A percentile compares a stretch with the other conserved stretches of the same genome.
These are phyloP conservation scores for Solanum lignicaule DNA, from an alignment of 257 asterid genomes.

Conservation along the genomic window DNA sequence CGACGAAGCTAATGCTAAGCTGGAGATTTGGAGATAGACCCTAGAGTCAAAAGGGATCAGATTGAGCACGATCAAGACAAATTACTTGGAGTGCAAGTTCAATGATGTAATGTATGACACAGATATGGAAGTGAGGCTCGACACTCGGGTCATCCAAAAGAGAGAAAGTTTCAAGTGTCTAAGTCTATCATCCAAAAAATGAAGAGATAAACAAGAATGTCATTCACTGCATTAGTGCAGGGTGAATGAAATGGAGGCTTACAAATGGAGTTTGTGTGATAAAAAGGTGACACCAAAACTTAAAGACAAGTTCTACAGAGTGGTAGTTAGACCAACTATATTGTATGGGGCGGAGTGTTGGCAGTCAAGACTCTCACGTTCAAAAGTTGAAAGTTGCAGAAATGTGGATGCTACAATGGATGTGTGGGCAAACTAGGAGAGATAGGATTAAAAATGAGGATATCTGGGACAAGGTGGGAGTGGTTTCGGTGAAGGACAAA, in stretches of 20 bases:
- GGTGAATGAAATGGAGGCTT: not conserved
- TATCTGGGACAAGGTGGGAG: not conserved
- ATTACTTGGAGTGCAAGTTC: not conserved
- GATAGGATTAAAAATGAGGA: not conserved
- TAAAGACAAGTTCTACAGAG: not conserved
- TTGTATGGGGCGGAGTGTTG: not conserved
- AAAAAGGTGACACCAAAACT: not conserved
- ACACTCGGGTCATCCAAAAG: not conserved
- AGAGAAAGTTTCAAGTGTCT: not conserved
- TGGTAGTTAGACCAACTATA: not conserved
- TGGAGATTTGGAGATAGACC: not conserved
- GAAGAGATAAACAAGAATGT: not conserved
- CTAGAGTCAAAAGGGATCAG: not conserved
- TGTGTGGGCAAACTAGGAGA: not conserved
- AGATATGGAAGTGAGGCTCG: not conserved
- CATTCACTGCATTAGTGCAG: not conserved
- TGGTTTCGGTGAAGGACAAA: not conserved
- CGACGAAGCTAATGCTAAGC: not conserved
- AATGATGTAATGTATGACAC: not conserved
- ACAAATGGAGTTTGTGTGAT: not conserved
- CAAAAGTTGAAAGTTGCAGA: not conserved
- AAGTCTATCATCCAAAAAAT: not conserved
- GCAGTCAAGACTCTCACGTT: not conserved
- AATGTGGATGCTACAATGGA: not conserved
- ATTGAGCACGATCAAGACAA: not conserved